Base-by-base conservation (phyloP, 2,329 filamentous ascomycete species). In the Botrytis paeoniae region DNA sequence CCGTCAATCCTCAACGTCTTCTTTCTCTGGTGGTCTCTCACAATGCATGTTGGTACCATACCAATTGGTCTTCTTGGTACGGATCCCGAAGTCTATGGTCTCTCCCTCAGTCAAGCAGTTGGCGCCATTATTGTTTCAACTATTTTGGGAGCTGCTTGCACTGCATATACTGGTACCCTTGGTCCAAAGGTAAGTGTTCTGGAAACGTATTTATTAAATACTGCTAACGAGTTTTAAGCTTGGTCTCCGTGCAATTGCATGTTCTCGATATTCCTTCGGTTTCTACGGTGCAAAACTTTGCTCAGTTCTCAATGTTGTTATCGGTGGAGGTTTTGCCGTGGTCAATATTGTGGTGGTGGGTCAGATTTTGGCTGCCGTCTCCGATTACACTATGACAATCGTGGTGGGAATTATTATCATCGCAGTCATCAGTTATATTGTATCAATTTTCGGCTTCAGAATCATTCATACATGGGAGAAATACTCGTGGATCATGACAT, bases 201-300 rank as follows among this genome's bases (percentile, higher is more conserved):
- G 12, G 32, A 25, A 32, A 54, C 12, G 9, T 72, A 32, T 41
- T 37, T 10, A 5, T 48, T 12, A 25, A 29, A 54, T 18, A 35
- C 25, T 35, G 54, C 63, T 72, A 57, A 72, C 29, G 22, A 69
- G 16, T 9, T 25, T 60, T 41, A 63, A 80, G 79, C 77, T 80
- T 54, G 79, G 80, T 72, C 78, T 86, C 35, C 81, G 85, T 65
- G 82, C 84, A 72, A 85, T 86, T 65, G 77, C 79, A 80, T 81
- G 84, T 43, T 82, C 83, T 66, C 80, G 84, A 68, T 85, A 84
- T 75, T 84, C 83, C n/a, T 85, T 86, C 73, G 85, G 85, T n/a
- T 86, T 84, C 82, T 86, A 82, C 74, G 84, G 84, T 25, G 84
- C 84, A 70, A 86, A 86, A 75, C 78, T 86, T 71, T 82, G 84